A percentile compares a stretch with the other conserved stretches of the same genome.
phyloP scores from a whole-genome alignment of 2,329 filamentous ascomycete species.

The Phialophora verrucosa region DNA sequence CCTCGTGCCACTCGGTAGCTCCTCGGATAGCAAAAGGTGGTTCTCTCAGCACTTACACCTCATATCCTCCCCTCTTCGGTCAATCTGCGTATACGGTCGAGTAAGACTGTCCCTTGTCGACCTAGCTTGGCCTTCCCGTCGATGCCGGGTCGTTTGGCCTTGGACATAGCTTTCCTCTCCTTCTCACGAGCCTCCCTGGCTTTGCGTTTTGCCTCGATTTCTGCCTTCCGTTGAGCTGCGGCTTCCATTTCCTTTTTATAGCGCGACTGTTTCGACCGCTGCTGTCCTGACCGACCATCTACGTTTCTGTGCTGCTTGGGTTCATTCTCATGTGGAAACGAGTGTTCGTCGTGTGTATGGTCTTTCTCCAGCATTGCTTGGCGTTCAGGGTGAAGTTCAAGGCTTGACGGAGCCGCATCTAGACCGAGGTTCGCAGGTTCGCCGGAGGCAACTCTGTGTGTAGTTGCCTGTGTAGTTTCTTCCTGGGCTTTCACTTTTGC shows the following conservation, averaged over 20 bases:
- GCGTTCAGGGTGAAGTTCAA: conserved; percentile 66
- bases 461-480: conserved; percentile 43
- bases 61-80: conserved; percentile 54
- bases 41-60: conserved; percentile 1
- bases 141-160: conserved; percentile 64
- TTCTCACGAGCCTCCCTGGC: conserved; percentile 62
- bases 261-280: conserved; percentile 49
- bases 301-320: conserved; percentile 37
- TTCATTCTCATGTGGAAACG: conserved; percentile 34
- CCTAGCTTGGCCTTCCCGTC: conserved; percentile 81
- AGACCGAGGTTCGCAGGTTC: conserved; percentile 34
- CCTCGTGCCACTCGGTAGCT: background rate
- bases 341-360: conserved; percentile 33
- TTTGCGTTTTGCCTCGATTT: conserved; percentile 63
- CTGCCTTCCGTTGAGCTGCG: conserved; percentile 63
- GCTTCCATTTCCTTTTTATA: conserved; percentile 74
- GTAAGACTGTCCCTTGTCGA: conserved; percentile 75
- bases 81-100: conserved; percentile 78
- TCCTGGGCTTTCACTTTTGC: conserved; percentile 78
- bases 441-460: conserved; percentile 35
- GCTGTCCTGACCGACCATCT: conserved; percentile 5
- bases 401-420: conserved; percentile 44
- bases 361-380: conserved; percentile 63
- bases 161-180: conserved; percentile 69
- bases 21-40: background rate